Evolutionary conservation across 139 green algal species (phyloP), one percentile per base, ranked within the genome.

Genomic region (Chlamydomonas incerta): DNA sequence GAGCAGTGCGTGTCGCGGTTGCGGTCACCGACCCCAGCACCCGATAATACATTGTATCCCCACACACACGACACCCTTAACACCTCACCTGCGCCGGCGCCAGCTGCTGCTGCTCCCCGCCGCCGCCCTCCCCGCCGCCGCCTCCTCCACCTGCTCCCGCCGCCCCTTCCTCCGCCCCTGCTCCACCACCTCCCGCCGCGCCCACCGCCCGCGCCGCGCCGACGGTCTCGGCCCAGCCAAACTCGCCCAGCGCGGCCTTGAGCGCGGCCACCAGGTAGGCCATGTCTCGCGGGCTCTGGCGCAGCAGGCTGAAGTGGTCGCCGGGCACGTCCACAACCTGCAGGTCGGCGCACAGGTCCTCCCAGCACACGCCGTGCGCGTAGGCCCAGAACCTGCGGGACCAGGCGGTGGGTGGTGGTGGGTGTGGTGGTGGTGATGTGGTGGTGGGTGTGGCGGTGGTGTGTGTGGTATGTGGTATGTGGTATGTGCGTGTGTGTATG

Each of bases 221-320:
- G 62, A 94, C 72, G 31, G 77, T 74, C 88, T 95, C 90, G 5
- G 50, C 72, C 91, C 91, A 94, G 18, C 91, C 91, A 77, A 90
- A 92, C 0, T 79, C 86, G 15, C 87, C 91, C 80, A 94, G 87
- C 31, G 83, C 62, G 28, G 66, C 10, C 90, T 95, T 94, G 23
- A 95, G 85, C 50, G 82, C 72, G 20, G 88, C 72, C 33, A 92
- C 88, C 23, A 94, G 74, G 46, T 86, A 85, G 58, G 18, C 50
- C 90, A 93, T 92, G 72, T 90, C 89, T 34, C 87, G 60, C 3
- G 37, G 29, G 41, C 72, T 88, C 86, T 97, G 95, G 11, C 95
- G 85, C 84, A 98, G 91, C 68, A 98, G 86, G 35, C 90, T 94
- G 92, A 98, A 98, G 90, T 98, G 95, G 92, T 98, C 95, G 11